phyloP scores from a whole-genome alignment of 768 basidiomycete genomes.

The Strobilomyces dryophilus region DNA sequence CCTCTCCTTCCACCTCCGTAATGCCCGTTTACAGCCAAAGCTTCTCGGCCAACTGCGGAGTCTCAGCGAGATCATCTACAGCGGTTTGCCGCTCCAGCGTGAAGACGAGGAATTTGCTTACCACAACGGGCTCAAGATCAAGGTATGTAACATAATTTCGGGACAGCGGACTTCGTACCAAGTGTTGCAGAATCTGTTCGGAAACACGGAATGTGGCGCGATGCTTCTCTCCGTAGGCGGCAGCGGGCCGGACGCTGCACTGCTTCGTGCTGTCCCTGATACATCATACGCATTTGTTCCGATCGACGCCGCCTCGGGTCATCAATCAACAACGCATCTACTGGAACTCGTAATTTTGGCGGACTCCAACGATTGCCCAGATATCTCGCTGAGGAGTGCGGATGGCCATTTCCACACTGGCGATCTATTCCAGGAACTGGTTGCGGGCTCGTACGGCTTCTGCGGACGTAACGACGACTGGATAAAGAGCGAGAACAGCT shows the following conservation, averaged over 20 bases:
- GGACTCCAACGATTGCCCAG: slow-evolving; percentile 67
- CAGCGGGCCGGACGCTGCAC: slow-evolving; percentile 44
- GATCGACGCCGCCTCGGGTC: slow-evolving; percentile 40
- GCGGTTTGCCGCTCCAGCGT: slow-evolving; percentile 56
- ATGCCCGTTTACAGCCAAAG: slow-evolving; percentile 55
- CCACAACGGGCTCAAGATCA: slow-evolving; percentile 57
- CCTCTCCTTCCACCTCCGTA: slow-evolving; percentile 59
- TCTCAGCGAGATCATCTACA: slow-evolving; percentile 63
- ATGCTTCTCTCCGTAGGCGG: slow-evolving; percentile 62
- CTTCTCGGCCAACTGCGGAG: slow-evolving; percentile 51
- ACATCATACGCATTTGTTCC: slow-evolving; percentile 68
- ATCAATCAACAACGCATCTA: slow-evolving; percentile 53
- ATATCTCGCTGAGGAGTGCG: slow-evolving; percentile 47
- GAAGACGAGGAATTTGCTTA: slow-evolving; percentile 75
- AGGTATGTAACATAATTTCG: slow-evolving; percentile 39
- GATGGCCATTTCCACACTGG: slow-evolving; percentile 81
- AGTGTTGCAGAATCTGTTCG: slow-evolving; percentile 63
- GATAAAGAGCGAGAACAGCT: slow-evolving; percentile 78
- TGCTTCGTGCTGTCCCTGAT: slow-evolving; percentile 56
- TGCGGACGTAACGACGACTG: slow-evolving; percentile 79
- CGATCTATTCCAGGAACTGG: slow-evolving; percentile 68
- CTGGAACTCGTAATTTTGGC: slow-evolving; percentile 69
- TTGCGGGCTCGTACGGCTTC: slow-evolving; percentile 55
- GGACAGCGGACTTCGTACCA: slow-evolving; percentile 17
- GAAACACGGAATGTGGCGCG: slow-evolving; percentile 76